Percentiles rank a stretch among this genome's conserved stretches.
Conservation (phyloP, 139 green algal genomes). For the Chlamydomonas schloesseri region DNA sequence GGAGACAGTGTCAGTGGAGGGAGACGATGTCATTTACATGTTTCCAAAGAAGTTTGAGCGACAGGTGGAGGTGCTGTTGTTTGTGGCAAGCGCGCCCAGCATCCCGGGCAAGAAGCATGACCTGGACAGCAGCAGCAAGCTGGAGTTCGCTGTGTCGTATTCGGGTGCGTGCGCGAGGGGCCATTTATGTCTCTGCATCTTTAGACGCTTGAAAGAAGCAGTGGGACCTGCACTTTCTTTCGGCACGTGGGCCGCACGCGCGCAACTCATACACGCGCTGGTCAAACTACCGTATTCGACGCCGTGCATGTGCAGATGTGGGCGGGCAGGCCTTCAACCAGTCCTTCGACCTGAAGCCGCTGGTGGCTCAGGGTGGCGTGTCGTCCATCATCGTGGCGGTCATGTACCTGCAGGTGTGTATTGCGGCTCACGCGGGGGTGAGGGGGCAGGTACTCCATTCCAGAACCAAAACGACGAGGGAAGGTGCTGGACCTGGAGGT, state of each 20-base stretch:
- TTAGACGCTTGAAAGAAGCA: too few species aligned
- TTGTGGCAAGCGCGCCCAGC: constrained; percentile 46
- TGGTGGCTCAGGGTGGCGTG: not conserved
- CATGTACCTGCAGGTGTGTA: constrained; percentile 41
- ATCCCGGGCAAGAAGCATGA: constrained; percentile 50
- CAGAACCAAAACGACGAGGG: too few species aligned
- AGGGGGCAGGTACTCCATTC: not conserved
- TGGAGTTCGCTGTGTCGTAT: constrained; percentile 49
- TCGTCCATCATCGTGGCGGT: constrained; percentile 37
- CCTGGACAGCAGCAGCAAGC: constrained; percentile 42
- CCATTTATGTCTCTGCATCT: too few species aligned
- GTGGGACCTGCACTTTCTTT: too few species aligned
- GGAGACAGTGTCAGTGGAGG: constrained; percentile 34
- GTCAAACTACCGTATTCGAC: too few species aligned
- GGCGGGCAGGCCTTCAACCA: constrained; percentile 11
- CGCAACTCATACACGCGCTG: too few species aligned
- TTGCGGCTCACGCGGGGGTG: not conserved
- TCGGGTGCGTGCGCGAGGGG: constrained; percentile 34
- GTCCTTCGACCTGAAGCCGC: constrained; percentile 31
- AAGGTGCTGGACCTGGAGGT: too few species aligned
- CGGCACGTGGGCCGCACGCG: too few species aligned
- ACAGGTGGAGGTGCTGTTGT: constrained; percentile 49
- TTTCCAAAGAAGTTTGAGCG: constrained; percentile 51
- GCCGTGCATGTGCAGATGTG: constrained; percentile 8
- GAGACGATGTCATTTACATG: constrained; percentile 60